Percentiles rank a stretch among this genome's conserved stretches.
Evolutionary conservation across 2,329 filamentous ascomycete genomes (phyloP).

Genomic region (Colletotrichum sp.): DNA sequence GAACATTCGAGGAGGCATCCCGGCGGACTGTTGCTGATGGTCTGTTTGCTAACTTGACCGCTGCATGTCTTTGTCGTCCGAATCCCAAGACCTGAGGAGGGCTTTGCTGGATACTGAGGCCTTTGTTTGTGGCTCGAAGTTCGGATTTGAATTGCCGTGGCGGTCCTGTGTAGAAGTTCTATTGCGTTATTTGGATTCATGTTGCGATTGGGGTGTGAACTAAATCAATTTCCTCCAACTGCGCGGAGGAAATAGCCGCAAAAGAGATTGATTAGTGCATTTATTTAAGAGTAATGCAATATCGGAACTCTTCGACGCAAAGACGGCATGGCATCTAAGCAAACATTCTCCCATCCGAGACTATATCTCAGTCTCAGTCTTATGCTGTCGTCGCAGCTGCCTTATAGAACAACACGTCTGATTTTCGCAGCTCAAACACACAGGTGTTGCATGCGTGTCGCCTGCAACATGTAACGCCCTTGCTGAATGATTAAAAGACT

Average conservation of each 20-base stretch:
- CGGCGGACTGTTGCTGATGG: not conserved
- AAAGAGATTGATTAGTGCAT: not conserved
- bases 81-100: not conserved
- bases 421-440: not conserved
- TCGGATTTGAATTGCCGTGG: not conserved
- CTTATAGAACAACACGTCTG: not conserved
- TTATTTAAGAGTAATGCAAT: not conserved
- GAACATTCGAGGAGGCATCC: not conserved
- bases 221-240: not conserved
- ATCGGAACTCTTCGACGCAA: not conserved
- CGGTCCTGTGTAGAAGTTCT: not conserved
- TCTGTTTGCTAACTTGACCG: not conserved
- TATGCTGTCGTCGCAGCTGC: not conserved
- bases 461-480: not conserved
- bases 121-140: not conserved
- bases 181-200: not conserved
- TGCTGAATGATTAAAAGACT: not conserved
- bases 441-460: not conserved
- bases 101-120: not conserved
- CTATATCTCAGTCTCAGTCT: not conserved
- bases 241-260: not conserved
- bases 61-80: not conserved
- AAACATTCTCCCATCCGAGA: not conserved
- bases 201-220: not conserved
- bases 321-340: not conserved